Evolutionary conservation across 441 rosid genomes (phyloP), one percentile per base, ranked within the genome.

Genomic region (Eruca vesicaria): DNA sequence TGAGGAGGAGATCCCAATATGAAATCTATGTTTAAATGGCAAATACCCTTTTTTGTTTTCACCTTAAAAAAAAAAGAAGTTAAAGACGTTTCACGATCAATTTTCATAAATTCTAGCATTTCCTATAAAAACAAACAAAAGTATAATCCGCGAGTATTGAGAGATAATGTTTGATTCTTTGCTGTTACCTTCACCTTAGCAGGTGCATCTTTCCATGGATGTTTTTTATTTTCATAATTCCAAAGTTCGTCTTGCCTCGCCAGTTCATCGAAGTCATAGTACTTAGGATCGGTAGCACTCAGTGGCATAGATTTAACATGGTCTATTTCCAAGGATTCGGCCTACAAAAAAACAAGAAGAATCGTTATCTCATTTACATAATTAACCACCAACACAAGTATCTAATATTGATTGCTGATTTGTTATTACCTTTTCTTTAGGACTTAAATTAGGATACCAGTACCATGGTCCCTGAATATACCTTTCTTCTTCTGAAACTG

Each of bases 1-100:
- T 89, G 94, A 2, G 96, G 96, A 19, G 95, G 94, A 82, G 84
- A 78, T 21, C 92, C 96, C 55, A 88, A 77, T 71, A 85, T 73
- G 19, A 82, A 80, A 20, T 77, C 79, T 7, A 86, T 89, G 28
- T 72, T 82, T 68, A 90, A 85, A 65, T 84, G 86, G 86, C 94
- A 88, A 38, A 90, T 78, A 65, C 90, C 94, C 66, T 87, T 90
- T 43, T 88, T 86, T 45, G 87, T 87, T 52, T 83, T 88, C 66
- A 90, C 96, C 98, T 92, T 41, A n/a, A 59, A 71, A 59, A n/a
- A n/a, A 43, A 21, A 26, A 26, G 9, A 2, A 7, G 2, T 5
- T n/a, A 23, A 64, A 3, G 43, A 3, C 9, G 19, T 21, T n/a
- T 32, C 2, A 14, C 32, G 12, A 52, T 7, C 12, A 16, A 6